These are phyloP conservation scores for Wickerhamiella azymoides DNA, from an alignment of 805 yeast species.

Conservation along the genomic window DNA sequence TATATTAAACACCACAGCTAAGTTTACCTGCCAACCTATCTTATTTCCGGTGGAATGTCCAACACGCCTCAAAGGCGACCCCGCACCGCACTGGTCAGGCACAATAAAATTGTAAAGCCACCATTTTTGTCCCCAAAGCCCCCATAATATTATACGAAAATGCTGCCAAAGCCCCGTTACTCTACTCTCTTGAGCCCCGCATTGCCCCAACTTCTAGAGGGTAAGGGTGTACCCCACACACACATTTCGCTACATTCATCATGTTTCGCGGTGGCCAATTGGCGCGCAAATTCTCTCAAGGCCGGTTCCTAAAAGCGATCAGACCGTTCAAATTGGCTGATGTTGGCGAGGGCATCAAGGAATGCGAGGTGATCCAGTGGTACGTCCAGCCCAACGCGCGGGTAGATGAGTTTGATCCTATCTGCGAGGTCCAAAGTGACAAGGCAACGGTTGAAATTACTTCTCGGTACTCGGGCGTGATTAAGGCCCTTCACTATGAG, in stretches of 20 bases:
- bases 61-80: no score
- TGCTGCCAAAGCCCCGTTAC: no score
- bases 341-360: conserved; percentile 27
- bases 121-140: no score
- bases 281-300: not conserved
- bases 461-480: conserved; percentile 24
- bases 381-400: conserved; percentile 26
- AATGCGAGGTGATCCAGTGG: conserved; percentile 28
- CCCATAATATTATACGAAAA: no score
- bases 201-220: conserved; percentile 8
- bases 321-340: conserved; percentile 24
- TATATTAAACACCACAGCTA: no score
- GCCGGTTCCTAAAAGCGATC: not conserved
- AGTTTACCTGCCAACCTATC: no score
- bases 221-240: conserved; percentile 2
- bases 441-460: conserved; percentile 27
- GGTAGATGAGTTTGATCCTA: conserved; percentile 25
- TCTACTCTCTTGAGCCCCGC: not conserved
- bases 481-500: conserved; percentile 23
- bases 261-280: not conserved
- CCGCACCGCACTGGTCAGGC: no score
- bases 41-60: no score
- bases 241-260: not conserved
- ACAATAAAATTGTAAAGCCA: no score
- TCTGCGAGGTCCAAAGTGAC: conserved; percentile 27